phyloP scores from a whole-genome alignment of 371 early-diverging fungal genomes.

The Syncephalastrum monosporum region DNA sequence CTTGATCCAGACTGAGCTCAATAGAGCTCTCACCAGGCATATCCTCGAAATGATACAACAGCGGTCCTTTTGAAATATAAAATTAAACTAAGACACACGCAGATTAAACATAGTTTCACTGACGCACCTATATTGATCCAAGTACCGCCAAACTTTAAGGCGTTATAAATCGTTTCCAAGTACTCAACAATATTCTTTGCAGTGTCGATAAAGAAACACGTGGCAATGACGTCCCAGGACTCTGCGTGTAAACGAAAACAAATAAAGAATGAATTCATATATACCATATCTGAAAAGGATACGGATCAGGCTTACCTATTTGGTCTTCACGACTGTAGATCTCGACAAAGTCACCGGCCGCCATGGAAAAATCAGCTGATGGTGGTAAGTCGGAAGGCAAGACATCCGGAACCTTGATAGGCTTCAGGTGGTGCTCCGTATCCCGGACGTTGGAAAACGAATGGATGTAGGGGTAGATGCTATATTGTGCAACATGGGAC shows the following conservation, averaged over 20 bases:
- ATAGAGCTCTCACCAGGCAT: slow-evolving; percentile 74
- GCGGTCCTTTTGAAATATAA: slow-evolving; percentile 63
- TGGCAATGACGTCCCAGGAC: slow-evolving; percentile 86
- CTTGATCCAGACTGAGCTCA: slow-evolving; percentile 86
- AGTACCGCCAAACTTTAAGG: slow-evolving; percentile 79
- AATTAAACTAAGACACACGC: too few relatives aligned
- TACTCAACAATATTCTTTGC: slow-evolving; percentile 90
- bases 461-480: slow-evolving; percentile 89
- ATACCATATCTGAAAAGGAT: too few relatives aligned
- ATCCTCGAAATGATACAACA: slow-evolving; percentile 93
- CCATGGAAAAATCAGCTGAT: slow-evolving; percentile 89
- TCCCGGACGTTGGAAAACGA: slow-evolving; percentile 79
- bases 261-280: background rate
- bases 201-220: slow-evolving; percentile 97
- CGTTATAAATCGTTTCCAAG: slow-evolving; percentile 74
- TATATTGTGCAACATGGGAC: slow-evolving; percentile 40
- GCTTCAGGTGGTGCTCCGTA: slow-evolving; percentile 59
- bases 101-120: background rate
- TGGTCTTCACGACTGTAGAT: slow-evolving; percentile 60
- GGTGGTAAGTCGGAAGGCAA: slow-evolving; percentile 63
- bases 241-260: slow-evolving; percentile 28
- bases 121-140: slow-evolving; percentile 92
- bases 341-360: slow-evolving; percentile 94
- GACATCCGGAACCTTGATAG: slow-evolving; percentile 83
- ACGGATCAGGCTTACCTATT: too few relatives aligned